Conservation (phyloP, 2,329 filamentous ascomycete genomes). For the Apiospora koreana region DNA sequence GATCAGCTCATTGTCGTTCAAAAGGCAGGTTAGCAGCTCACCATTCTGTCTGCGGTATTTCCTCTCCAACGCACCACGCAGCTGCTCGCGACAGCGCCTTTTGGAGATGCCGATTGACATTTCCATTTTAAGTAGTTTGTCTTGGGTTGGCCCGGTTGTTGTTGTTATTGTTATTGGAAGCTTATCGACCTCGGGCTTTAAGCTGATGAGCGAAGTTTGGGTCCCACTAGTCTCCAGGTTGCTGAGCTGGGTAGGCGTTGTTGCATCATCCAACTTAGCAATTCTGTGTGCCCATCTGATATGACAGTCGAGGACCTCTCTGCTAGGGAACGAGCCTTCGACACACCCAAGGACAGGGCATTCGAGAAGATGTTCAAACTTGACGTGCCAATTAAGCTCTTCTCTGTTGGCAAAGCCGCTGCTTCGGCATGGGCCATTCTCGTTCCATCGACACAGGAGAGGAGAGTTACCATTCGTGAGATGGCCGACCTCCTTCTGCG, state of each 20-base stretch:
- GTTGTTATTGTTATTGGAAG: not conserved
- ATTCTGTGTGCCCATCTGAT: slow-evolving; percentile 36
- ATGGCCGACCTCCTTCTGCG: not conserved
- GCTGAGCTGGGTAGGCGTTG: not conserved
- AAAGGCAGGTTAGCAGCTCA: slow-evolving; percentile 20
- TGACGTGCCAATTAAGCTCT: slow-evolving; percentile 45
- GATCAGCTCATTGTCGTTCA: slow-evolving; percentile 20
- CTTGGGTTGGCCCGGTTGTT: slow-evolving; percentile 18
- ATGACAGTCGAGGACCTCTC: slow-evolving; percentile 39
- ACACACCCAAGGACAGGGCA: slow-evolving; percentile 42
- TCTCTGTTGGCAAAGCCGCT: slow-evolving; percentile 38
- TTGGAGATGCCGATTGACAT: slow-evolving; percentile 35
- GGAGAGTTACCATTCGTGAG: slow-evolving; percentile 30
- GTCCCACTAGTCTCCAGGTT: not conserved
- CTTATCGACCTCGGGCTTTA: not conserved
- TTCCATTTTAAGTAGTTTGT: slow-evolving; percentile 28
- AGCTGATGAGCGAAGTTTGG: not conserved
- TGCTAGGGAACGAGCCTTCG: slow-evolving; percentile 36
- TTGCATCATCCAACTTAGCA: not conserved
- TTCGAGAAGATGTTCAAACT: slow-evolving; percentile 43
- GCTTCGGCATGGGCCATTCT: slow-evolving; percentile 32
- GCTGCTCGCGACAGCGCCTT: slow-evolving; percentile 36
- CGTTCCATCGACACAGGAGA: slow-evolving; percentile 42
- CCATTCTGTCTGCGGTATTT: slow-evolving; percentile 30
- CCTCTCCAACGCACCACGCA: slow-evolving; percentile 37